Conservation (phyloP, 169 alveolate species). For the Plasmodium fragile region DNA sequence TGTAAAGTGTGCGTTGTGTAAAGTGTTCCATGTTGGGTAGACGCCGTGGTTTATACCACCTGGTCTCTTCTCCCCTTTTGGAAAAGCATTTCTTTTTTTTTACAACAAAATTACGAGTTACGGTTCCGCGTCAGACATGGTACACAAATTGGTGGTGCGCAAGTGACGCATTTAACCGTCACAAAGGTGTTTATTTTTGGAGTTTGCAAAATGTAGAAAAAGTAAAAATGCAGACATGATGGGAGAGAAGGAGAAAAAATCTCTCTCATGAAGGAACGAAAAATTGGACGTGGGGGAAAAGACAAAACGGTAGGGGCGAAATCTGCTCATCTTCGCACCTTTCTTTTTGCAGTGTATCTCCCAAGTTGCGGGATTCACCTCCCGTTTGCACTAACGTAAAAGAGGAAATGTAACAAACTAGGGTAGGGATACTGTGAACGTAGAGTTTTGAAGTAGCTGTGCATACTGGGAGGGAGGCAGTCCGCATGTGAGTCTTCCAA, state of each 20-base stretch:
- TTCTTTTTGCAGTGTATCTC: background rate
- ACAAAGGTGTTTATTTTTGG: too few species aligned
- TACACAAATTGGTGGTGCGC: background rate
- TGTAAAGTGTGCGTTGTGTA: background rate
- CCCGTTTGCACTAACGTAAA: constrained; percentile 9
- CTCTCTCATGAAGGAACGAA: background rate
- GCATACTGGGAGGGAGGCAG: background rate
- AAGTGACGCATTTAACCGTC: background rate
- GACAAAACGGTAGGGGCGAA: background rate
- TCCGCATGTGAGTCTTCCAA: background rate
- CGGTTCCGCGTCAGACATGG: background rate
- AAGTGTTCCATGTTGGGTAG: background rate
- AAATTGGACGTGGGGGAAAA: background rate
- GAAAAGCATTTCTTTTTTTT: background rate
- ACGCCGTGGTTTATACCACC: background rate
- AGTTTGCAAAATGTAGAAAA: background rate
- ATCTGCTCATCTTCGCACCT: background rate
- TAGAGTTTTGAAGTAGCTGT: constrained; percentile 1
- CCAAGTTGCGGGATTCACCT: background rate
- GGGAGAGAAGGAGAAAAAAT: background rate
- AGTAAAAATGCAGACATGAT: background rate
- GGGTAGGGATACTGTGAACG: constrained; percentile 12
- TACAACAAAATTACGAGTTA: background rate
- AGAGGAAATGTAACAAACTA: constrained; percentile 44
- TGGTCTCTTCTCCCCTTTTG: background rate